These are phyloP conservation scores for Paecilomyces niveus DNA, from an alignment of 2,329 filamentous ascomycete species.

Conservation along the genomic window DNA sequence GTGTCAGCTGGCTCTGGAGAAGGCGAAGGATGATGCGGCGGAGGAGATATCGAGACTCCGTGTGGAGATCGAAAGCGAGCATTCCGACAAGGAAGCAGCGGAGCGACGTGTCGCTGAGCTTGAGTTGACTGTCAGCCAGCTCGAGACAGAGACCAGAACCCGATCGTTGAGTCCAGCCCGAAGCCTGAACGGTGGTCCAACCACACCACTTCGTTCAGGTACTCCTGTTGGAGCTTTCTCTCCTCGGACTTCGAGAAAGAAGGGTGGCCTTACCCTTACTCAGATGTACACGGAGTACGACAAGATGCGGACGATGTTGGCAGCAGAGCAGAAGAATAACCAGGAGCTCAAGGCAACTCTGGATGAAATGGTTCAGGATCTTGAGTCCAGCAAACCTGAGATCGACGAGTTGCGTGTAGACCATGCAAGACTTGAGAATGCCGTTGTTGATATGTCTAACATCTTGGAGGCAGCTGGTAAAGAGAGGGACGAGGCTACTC, in stretches of 20 bases:
- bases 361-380: conserved; percentile 75
- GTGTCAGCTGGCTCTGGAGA: conserved; percentile 49
- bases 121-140: conserved; percentile 54
- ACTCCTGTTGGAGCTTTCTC: conserved; percentile 47
- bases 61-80: conserved; percentile 50
- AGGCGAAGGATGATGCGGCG: conserved; percentile 55
- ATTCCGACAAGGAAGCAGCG: conserved; percentile 53
- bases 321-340: conserved; percentile 65
- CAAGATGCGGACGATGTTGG: conserved; percentile 60
- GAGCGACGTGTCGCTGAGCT: conserved; percentile 59
- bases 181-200: conserved; percentile 43
- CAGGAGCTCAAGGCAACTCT: conserved; percentile 69
- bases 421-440: conserved; percentile 68
- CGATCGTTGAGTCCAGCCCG: conserved; percentile 49
- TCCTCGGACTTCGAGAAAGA: conserved; percentile 47
- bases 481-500: conserved; percentile 71
- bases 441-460: conserved; percentile 76
- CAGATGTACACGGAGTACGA: conserved; percentile 59
- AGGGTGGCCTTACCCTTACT: conserved; percentile 51
- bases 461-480: conserved; percentile 75
- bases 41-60: conserved; percentile 49
- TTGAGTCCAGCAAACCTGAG: conserved; percentile 82
- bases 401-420: conserved; percentile 79
- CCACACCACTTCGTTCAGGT: conserved; percentile 43
- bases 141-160: conserved; percentile 47